A percentile compares a stretch with the other conserved stretches of the same genome.
Evolutionary conservation across 495 filamentous ascomycete genomes (phyloP).

Genomic region (Glarea lozoyensis): DNA sequence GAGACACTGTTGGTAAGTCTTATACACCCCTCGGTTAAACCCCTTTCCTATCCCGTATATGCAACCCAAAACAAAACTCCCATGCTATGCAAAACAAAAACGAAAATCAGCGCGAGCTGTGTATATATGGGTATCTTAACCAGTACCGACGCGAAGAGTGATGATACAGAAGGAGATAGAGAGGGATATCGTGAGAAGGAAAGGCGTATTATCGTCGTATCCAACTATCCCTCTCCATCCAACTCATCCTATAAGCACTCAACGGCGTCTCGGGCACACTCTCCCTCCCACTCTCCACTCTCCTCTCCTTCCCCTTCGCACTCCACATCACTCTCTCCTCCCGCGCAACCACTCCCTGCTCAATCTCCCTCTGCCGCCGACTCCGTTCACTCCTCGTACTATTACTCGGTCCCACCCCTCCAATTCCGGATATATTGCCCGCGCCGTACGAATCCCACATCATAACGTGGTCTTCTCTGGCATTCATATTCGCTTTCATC

Average conservation of each 20-base stretch:
- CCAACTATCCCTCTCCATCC: conserved; percentile 1
- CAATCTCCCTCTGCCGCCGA: neutral
- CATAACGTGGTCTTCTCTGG: neutral
- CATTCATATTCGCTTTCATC: neutral
- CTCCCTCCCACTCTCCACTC: no score
- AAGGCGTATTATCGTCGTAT: neutral
- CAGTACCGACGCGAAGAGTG: no score
- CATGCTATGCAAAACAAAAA: no score
- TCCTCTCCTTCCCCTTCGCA: neutral
- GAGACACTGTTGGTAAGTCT: no score
- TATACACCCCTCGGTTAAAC: no score
- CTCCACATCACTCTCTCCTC: neutral
- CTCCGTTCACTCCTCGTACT: neutral
- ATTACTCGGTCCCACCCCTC: neutral
- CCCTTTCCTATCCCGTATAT: no score
- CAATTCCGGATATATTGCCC: neutral
- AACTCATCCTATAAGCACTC: conserved; percentile 1
- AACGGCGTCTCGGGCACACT: neutral
- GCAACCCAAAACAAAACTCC: no score
- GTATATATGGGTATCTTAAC: no score
- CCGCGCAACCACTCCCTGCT: neutral
- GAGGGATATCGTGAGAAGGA: no score
- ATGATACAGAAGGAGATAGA: no score
- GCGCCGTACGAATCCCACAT: neutral
- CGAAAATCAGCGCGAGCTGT: no score